Evolutionary conservation across 768 basidiomycete species (phyloP), one percentile per base, ranked within the genome.

Genomic region (Phaeolepiota aurea): DNA sequence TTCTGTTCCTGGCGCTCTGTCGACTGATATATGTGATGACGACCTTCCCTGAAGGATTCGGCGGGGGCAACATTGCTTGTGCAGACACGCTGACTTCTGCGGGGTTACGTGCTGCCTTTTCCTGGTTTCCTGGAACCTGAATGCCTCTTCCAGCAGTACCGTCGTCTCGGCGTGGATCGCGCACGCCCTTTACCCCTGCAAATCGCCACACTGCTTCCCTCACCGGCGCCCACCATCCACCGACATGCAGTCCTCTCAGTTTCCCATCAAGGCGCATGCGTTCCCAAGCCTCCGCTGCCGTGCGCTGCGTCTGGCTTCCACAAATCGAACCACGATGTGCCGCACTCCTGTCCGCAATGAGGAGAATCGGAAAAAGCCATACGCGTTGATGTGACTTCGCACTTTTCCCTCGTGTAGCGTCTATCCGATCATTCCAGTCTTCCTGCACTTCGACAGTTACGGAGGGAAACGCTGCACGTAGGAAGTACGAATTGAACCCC

Each of bases 141-240:
- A n/a, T 19, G 14, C 9, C 14, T 9, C 10, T 10, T 31, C 28
- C 28, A 10, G 9, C 14, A 14, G 14, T 31, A 10, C 9, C 9
- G 14, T 31, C 28, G 9, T 9, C 28, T 14, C 16, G 7, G 15
- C 9, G 7, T 9, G 33, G n/a, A 15, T 16, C 18, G 9, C 12
- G 7, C 16, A n/a, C 15, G 7, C 18, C 33, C 52, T 42, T 36
- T 1, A 69, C 71, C 2, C 84, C 79, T 0, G 81, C 78, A 47
- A 84, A 88, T 37, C 74, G 64, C 60, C 85, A 71, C 20, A 90
- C 71, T 2, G 73, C 73, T 25, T 71, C 56, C 22, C 82, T 65
- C 15, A 91, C 54, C n/a, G 81, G 76, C 52, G 80, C 79, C 87
- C 87, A 92, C 86, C 86, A 91, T 32, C 69, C 71, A 20, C 72